Conservation (phyloP, 2,329 filamentous ascomycete genomes). For the Colletotrichum sojae region DNA sequence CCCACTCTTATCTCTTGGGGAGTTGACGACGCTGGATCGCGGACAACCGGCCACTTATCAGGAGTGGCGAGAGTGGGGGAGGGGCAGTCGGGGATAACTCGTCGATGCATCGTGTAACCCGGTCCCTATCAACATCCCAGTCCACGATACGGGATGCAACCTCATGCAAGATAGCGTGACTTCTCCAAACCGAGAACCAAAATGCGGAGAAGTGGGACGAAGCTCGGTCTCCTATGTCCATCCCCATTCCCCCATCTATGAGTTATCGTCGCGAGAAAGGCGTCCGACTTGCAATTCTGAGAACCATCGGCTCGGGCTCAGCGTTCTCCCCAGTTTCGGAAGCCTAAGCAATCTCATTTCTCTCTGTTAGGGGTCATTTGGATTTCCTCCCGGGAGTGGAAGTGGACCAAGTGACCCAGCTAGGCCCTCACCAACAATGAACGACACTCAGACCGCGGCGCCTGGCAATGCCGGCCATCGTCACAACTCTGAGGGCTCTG, state of each 20-base stretch:
- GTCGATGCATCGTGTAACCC: neutral
- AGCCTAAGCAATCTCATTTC: neutral
- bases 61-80: slow-evolving; percentile 28
- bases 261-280: neutral
- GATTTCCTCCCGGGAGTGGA: slow-evolving; percentile 3
- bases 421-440: slow-evolving; percentile 2
- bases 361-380: slow-evolving; percentile 1
- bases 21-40: slow-evolving; percentile 5
- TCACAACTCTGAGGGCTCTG: slow-evolving; percentile 32
- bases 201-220: slow-evolving; percentile 30
- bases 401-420: slow-evolving; percentile 14
- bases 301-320: neutral
- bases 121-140: slow-evolving; percentile 6
- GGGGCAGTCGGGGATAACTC: neutral
- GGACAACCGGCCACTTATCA: slow-evolving; percentile 16
- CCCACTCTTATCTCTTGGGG: slow-evolving; percentile 30
- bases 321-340: neutral
- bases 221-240: slow-evolving; percentile 3
- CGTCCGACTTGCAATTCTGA: neutral
- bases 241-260: slow-evolving; percentile 38
- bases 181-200: neutral
- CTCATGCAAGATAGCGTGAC: neutral
- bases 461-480: slow-evolving; percentile 10
- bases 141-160: neutral
- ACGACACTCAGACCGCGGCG: neutral